Conservation (phyloP, 805 yeast species). For the Tetrapisispora fleetii region DNA sequence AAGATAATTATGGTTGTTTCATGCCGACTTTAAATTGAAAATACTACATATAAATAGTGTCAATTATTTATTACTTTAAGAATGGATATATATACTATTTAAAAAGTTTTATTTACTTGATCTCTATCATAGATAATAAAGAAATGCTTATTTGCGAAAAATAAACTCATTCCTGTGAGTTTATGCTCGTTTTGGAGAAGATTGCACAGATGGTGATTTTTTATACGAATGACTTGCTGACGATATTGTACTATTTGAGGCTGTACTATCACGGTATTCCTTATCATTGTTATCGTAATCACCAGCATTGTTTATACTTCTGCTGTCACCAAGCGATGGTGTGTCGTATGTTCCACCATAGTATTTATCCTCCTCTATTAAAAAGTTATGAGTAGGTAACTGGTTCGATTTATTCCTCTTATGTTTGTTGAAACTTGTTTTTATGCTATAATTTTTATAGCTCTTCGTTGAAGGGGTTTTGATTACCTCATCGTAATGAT, state of each 20-base stretch:
- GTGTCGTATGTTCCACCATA: neutral
- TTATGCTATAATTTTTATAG: neutral
- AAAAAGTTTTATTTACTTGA: neutral
- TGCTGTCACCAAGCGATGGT: neutral
- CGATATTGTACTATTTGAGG: neutral
- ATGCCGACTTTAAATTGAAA: too few species aligned
- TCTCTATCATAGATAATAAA: too few species aligned
- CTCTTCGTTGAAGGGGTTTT: neutral
- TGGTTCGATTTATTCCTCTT: neutral
- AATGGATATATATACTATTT: neutral
- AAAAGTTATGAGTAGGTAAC: conserved; percentile 5
- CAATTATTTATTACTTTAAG: too few species aligned
- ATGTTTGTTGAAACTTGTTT: neutral
- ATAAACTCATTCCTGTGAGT: neutral
- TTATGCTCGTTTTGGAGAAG: neutral
- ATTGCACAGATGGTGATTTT: neutral
- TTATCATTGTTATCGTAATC: neutral
- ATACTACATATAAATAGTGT: too few species aligned
- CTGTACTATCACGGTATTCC: neutral
- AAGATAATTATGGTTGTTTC: too few species aligned
- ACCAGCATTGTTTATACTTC: neutral
- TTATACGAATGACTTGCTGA: neutral
- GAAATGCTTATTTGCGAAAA: neutral
- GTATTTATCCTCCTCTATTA: conserved; percentile 12
- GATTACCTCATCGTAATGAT: neutral